Evolutionary conservation across 768 basidiomycete genomes (phyloP), one percentile per base, ranked within the genome.

Genomic region (Serendipita sp.): DNA sequence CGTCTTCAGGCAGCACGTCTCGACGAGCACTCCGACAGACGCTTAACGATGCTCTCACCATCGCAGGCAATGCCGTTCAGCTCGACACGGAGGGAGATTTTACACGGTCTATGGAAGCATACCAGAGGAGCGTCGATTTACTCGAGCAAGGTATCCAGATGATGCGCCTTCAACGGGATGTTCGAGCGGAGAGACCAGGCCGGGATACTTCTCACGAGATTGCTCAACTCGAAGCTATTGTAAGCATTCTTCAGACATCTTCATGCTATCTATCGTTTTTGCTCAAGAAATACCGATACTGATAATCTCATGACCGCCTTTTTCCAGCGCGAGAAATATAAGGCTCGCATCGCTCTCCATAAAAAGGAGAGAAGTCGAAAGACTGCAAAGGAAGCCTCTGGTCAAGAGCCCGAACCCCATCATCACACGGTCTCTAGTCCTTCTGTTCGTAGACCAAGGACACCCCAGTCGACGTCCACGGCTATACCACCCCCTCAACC

Each of bases 81-180:
- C 56, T 60, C 56, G 56, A 60, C 56, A 36, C 56, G 10, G 56
- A 30, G 23, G 56, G 56, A 11, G 56, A 60, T 10, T 60, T 23
- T n/a, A 35, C 56, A n/a, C 56, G 56, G 56, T 60, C 56, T 23
- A 60, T 60, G 35, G 56, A 60, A 36, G 56, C 56, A 4, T 60
- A 60, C 34, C 56, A 60, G 56, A 23, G 35, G 35, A 60, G 56
- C 35, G 56, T 60, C 23, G 56, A 23, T 28, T 35, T 60, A 23
- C 56, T 60, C 16, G 56, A 60, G 16, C 16, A 60, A n/a, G 56
- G 56, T 10, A 60, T 60, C 56, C 16, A n/a, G 23, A 16, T 60
- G 23, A 60, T 60, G 56, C 23, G 34, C 23, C 35, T 16, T n/a
- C 56, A 60, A 35, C 48, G 48, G n/a, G 48, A 51, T 32, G 8